phyloP scores from a whole-genome alignment of 805 yeast species.

The Saccharomycodes ludwigii region DNA sequence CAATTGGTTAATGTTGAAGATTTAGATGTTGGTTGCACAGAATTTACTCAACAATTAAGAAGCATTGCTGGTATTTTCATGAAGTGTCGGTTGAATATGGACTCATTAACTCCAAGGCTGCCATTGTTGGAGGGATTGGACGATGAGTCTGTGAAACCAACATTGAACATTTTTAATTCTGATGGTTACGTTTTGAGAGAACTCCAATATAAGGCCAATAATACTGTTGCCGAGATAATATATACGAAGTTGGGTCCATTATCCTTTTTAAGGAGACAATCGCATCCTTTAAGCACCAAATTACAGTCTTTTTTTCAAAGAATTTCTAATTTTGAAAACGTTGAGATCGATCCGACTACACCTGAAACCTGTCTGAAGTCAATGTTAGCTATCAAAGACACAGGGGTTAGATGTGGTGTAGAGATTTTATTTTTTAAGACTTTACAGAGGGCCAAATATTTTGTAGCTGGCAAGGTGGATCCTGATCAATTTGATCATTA shows the following conservation, averaged over 20 bases:
- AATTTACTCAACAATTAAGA: no score
- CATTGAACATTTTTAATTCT: slow-evolving; percentile 58
- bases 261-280: slow-evolving; percentile 79
- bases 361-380: slow-evolving; percentile 64
- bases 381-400: slow-evolving; percentile 49
- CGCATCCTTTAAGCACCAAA: slow-evolving; percentile 70
- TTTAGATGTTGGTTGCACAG: no score
- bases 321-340: slow-evolving; percentile 37
- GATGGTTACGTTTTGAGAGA: slow-evolving; percentile 58
- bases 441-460: slow-evolving; percentile 76
- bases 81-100: no score
- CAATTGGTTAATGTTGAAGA: slow-evolving; percentile 11
- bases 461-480: slow-evolving; percentile 78
- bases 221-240: slow-evolving; percentile 71
- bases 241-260: slow-evolving; percentile 66
- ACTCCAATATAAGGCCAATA: slow-evolving; percentile 67
- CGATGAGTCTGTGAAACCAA: slow-evolving; percentile 67
- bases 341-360: slow-evolving; percentile 61
- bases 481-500: slow-evolving; percentile 70
- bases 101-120: slow-evolving; percentile 26
- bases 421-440: slow-evolving; percentile 74
- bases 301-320: slow-evolving; percentile 68
- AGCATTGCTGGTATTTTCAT: no score
- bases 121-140: slow-evolving; percentile 71
- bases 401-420: slow-evolving; percentile 52